phyloP scores from a whole-genome alignment of 441 rosid genomes.

The Heliophila coronopifolia region DNA sequence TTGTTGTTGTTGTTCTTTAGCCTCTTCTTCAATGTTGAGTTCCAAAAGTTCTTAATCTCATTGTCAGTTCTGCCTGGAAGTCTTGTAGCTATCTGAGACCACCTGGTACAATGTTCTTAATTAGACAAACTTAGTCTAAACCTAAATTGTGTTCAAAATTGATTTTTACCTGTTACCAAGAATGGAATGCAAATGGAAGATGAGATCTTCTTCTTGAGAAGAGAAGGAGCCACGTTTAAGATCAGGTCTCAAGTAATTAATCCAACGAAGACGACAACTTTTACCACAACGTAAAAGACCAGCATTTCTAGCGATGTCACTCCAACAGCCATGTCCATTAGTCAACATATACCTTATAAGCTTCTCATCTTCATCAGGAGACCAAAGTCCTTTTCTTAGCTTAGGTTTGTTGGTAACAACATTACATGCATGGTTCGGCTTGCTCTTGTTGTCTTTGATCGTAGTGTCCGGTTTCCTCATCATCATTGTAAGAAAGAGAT shows the following conservation, averaged over 20 bases:
- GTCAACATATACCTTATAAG: conserved; percentile 67
- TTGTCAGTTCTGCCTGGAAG: conserved; percentile 70
- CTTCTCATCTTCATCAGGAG: conserved; percentile 90
- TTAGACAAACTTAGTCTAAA: too few species aligned
- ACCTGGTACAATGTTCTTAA: conserved; percentile 32
- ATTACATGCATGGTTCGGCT: conserved; percentile 17
- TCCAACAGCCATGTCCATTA: conserved; percentile 85
- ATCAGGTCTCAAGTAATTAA: conserved; percentile 80
- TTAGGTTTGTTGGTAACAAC: conserved; percentile 31
- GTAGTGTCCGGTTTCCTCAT: conserved; percentile 57
- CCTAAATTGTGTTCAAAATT: too few species aligned
- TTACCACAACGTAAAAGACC: conserved; percentile 79
- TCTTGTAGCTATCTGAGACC: conserved; percentile 66
- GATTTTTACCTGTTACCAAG: conserved; percentile 73
- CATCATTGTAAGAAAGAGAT: conserved; percentile 31
- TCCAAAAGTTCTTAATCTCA: conserved; percentile 68
- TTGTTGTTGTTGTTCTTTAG: conserved; percentile 34
- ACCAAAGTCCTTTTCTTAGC: conserved; percentile 84
- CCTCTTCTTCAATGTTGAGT: conserved; percentile 55
- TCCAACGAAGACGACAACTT: conserved; percentile 95
- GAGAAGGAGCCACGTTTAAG: conserved; percentile 88
- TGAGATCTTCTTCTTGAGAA: conserved; percentile 72
- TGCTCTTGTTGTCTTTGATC: conserved; percentile 39
- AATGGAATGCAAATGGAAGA: conserved; percentile 69
- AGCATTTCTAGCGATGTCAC: conserved; percentile 77